Evolutionary conservation across 1,139 yeast genomes (phyloP).

Genomic region (Magnusiomyces sp.): DNA sequence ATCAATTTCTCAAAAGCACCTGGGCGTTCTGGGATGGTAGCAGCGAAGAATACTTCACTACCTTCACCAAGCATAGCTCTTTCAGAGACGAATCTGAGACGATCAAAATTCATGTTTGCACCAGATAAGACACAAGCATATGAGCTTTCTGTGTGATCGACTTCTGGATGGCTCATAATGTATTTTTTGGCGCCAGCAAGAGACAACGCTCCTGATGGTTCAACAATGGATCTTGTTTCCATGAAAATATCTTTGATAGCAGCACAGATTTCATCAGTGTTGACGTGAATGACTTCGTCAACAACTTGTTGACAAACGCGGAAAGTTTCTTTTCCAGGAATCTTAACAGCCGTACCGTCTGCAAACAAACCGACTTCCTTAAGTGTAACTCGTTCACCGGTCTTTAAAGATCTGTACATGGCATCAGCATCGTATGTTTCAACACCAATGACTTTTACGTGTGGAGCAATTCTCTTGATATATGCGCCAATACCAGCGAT

Average conservation of each 20-base stretch:
- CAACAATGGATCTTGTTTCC: conserved; percentile 89
- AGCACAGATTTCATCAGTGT: conserved; percentile 94
- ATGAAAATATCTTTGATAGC: conserved; percentile 95
- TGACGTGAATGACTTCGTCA: conserved; percentile 80
- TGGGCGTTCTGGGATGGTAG: conserved; percentile 83
- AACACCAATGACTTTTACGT: conserved; percentile 88
- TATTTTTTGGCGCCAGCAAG: conserved; percentile 93
- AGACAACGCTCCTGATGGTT: conserved; percentile 93
- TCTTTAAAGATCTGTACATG: conserved; percentile 60
- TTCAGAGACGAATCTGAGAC: conserved; percentile 93
- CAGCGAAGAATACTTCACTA: conserved; percentile 83
- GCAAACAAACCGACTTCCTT: conserved; percentile 90
- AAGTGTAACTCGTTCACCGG: conserved; percentile 47
- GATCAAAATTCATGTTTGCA: conserved; percentile 96
- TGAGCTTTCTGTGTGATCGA: conserved; percentile 51
- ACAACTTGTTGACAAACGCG: conserved; percentile 68
- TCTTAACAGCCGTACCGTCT: conserved; percentile 98
- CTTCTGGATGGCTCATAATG: conserved; percentile 41
- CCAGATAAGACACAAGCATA: conserved; percentile 88
- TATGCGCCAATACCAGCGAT: conserved; percentile 87
- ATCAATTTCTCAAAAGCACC: conserved; percentile 81
- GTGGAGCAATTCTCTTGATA: conserved; percentile 93
- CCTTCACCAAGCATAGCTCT: conserved; percentile 98
- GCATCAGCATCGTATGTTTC: conserved; percentile 96
- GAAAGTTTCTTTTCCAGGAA: conserved; percentile 87